Base-by-base conservation (phyloP, 345 rosid genomes). In the Gynandropsis gynandra region DNA sequence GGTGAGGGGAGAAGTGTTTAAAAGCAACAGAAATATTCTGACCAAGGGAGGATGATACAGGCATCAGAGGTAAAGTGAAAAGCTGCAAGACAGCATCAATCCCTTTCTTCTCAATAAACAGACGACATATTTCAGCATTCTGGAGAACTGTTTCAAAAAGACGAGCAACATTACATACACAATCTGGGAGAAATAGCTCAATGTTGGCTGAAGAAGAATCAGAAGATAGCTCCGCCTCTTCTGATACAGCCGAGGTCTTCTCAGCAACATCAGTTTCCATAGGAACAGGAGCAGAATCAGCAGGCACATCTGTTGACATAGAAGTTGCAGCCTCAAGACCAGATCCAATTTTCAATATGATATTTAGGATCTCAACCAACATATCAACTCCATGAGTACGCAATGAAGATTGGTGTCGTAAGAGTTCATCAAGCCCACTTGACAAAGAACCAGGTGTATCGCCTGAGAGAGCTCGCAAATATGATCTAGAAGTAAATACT, bases 131-230 rank as follows among this genome's bases (percentile, higher is more conserved):
- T 59, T 87, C 96, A 19, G 95, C 92, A 77, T 87, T 87, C 74
- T 90, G 96, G 73, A 90, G 92, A 65, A 90, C 71, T 42, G 93
- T 79, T 66, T 90, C 98, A 62, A 90, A 87, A 63, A 90, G 95
- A 40, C 84, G 92, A 52, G 92, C 83, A 65, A 64, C 79, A 74
- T 90, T 84, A 67, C 68, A 63, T 33, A 82, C 81, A 76, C 79
- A 87, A 63, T 84, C 95, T 38, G 89, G 89, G 61, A 90, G 87
- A 65, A 82, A 82, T 42, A 68, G 67, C 65, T 90, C 98, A 27
- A 70, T 37, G 37, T 79, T 84, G 56, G 40, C 58, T 11, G 47
- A 54, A 21, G 80, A 51, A 63, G 74, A 20, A 76, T 80, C 95
- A 55, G 92, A 65, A 42, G 83, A 68, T 16, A 67, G 58, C 62